Percentiles rank a stretch among this genome's conserved stretches.
Conservation (phyloP, 768 basidiomycete species). For the Boletus sp. region DNA sequence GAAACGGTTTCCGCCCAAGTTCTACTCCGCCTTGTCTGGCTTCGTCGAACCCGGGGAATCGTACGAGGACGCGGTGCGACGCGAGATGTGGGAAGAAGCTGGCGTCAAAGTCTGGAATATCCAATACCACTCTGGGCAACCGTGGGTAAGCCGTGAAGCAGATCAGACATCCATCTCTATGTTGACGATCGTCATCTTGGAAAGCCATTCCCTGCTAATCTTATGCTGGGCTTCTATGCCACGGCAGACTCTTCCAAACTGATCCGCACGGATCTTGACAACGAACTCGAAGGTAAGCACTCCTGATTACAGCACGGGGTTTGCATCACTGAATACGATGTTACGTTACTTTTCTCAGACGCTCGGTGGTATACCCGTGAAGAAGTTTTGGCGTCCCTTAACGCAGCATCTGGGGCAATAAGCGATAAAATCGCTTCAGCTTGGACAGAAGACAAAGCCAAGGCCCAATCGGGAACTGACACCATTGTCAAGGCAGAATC, state of each 20-base stretch:
- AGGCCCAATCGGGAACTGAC: conserved; percentile 13
- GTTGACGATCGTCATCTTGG: background rate
- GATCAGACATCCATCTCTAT: background rate
- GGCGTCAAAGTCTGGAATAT: conserved; percentile 85
- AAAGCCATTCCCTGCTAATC: conserved; percentile 85
- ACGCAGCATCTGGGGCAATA: conserved; percentile 26
- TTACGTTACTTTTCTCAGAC: conserved; percentile 45
- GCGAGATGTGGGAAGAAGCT: conserved; percentile 96
- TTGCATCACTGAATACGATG: conserved; percentile 1
- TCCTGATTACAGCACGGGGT: background rate
- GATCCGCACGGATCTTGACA: conserved; percentile 85
- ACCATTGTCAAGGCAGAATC: conserved; percentile 37
- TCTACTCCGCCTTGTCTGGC: conserved; percentile 90
- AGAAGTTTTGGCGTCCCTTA: conserved; percentile 62
- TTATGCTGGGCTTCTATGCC: conserved; percentile 91
- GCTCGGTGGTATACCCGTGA: conserved; percentile 85
- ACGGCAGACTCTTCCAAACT: conserved; percentile 68
- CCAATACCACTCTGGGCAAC: conserved; percentile 81
- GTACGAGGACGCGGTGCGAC: conserved; percentile 87
- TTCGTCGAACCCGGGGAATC: conserved; percentile 94
- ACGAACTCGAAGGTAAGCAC: conserved; percentile 79
- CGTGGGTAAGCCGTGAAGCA: conserved; percentile 59
- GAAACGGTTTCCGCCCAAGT: conserved; percentile 63
- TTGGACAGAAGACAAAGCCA: conserved; percentile 21
- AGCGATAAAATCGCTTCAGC: conserved; percentile 25